Evolutionary conservation across 106 monocot species (phyloP).

Genomic region (Dioscorea dumetorum): DNA sequence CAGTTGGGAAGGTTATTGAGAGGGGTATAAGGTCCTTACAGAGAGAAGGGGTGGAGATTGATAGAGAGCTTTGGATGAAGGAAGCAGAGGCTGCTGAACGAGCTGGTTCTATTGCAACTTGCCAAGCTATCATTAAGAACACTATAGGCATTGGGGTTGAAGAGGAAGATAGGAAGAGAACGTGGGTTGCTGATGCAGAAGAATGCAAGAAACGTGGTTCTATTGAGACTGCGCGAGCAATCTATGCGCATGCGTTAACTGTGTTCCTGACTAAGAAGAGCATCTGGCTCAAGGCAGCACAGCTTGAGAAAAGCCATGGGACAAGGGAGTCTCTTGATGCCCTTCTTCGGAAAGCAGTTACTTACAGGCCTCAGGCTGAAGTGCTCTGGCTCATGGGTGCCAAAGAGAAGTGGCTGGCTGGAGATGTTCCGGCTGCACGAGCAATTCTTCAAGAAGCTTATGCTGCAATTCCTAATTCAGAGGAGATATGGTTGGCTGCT

Average conservation of each 20-base stretch:
- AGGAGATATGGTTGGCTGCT: slow-evolving; percentile 97
- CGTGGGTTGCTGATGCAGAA: slow-evolving; percentile 99
- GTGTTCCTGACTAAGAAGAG: slow-evolving; percentile 91
- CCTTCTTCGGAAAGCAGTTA: slow-evolving; percentile 79
- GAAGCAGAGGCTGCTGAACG: slow-evolving; percentile 93
- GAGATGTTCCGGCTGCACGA: slow-evolving; percentile 86
- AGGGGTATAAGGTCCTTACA: slow-evolving; percentile 81
- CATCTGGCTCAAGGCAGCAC: slow-evolving; percentile 98
- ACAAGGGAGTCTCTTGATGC: slow-evolving; percentile 92
- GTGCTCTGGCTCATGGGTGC: slow-evolving; percentile 99
- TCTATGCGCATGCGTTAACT: slow-evolving; percentile 78
- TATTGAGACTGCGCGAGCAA: slow-evolving; percentile 91
- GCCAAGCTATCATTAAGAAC: slow-evolving; percentile 80
- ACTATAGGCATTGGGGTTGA: slow-evolving; percentile 91
- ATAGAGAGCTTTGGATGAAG: slow-evolving; percentile 90
- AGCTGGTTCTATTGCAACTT: slow-evolving; percentile 82
- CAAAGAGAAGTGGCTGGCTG: slow-evolving; percentile 96
- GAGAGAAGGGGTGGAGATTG: slow-evolving; percentile 79
- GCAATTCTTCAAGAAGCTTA: slow-evolving; percentile 98
- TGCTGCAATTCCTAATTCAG: slow-evolving; percentile 96
- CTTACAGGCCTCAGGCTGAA: slow-evolving; percentile 90
- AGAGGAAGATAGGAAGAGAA: slow-evolving; percentile 89
- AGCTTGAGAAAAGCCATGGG: slow-evolving; percentile 97
- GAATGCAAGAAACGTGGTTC: slow-evolving; percentile 98
- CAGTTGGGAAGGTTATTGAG: slow-evolving; percentile 86